Evolutionary conservation across 2,329 filamentous ascomycete genomes (phyloP).

Genomic region (Fulvia fulva): DNA sequence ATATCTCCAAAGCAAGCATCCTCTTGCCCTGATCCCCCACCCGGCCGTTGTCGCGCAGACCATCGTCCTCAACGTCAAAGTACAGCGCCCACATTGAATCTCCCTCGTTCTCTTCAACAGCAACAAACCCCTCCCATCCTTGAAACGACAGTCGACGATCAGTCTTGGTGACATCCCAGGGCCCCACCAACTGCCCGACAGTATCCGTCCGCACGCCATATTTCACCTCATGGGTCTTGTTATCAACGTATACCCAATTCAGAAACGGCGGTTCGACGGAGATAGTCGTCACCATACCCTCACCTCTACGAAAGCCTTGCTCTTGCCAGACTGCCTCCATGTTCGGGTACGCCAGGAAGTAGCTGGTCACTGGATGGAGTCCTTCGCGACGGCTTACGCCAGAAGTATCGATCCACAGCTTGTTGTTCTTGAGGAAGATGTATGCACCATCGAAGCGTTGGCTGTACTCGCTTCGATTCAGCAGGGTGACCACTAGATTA

Average conservation of each 20-base stretch:
- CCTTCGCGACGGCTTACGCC: constrained; percentile 18
- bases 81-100: constrained; percentile 50
- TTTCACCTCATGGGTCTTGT: constrained; percentile 56
- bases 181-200: constrained; percentile 68
- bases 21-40: constrained; percentile 25
- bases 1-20: constrained; percentile 32
- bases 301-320: constrained; percentile 37
- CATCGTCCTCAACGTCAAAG: constrained; percentile 46
- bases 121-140: constrained; percentile 55
- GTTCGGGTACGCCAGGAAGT: constrained; percentile 48
- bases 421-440: constrained; percentile 38
- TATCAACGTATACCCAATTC: constrained; percentile 65
- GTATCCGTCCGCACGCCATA: constrained; percentile 56
- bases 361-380: constrained; percentile 44
- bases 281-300: constrained; percentile 46
- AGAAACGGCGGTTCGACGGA: constrained; percentile 55
- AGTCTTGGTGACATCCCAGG: constrained; percentile 75
- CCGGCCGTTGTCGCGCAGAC: constrained; percentile 31
- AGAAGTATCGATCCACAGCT: constrained; percentile 36
- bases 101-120: constrained; percentile 45
- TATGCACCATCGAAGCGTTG: constrained; percentile 27
- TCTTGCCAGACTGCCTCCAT: constrained; percentile 32
- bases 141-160: constrained; percentile 55
- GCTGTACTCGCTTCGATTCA: constrained; percentile 24
- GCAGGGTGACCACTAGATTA: constrained; percentile 29